Conservation (phyloP, 305 asterid species). For the Plantago lanceolata region DNA sequence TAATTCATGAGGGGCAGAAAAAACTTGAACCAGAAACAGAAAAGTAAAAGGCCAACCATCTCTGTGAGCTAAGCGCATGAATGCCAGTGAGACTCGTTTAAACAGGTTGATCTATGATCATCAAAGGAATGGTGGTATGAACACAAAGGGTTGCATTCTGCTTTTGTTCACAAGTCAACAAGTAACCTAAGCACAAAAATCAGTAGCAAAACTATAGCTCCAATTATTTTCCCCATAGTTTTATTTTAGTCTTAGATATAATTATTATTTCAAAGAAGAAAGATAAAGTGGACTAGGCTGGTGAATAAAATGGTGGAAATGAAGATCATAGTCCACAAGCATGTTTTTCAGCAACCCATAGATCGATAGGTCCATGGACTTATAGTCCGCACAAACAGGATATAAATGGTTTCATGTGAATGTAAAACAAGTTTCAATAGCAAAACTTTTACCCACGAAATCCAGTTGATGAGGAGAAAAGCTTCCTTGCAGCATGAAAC, state of each 20-base stretch:
- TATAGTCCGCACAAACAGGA: background rate
- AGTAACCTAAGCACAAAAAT: no score
- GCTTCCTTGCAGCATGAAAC: conserved; percentile 42
- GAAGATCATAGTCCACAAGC: background rate
- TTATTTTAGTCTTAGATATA: background rate
- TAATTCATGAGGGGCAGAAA: background rate
- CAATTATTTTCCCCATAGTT: no score
- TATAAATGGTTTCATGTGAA: background rate
- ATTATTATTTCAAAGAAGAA: background rate
- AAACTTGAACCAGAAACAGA: background rate
- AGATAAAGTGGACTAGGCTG: background rate
- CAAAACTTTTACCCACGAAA: conserved; percentile 41
- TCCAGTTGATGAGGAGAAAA: conserved; percentile 37
- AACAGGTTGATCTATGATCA: no score
- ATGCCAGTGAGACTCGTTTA: no score
- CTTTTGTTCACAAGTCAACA: no score
- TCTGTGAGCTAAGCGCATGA: no score
- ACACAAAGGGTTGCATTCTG: no score
- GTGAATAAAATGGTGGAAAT: background rate
- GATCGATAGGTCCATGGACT: background rate
- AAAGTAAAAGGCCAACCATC: no score
- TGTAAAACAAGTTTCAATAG: conserved; percentile 10
- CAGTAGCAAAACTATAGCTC: no score
- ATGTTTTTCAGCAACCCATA: no score
- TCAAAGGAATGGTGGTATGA: no score